These are phyloP conservation scores for Spatholobus suberectus DNA, from an alignment of 306 rosid species.

Conservation along the genomic window DNA sequence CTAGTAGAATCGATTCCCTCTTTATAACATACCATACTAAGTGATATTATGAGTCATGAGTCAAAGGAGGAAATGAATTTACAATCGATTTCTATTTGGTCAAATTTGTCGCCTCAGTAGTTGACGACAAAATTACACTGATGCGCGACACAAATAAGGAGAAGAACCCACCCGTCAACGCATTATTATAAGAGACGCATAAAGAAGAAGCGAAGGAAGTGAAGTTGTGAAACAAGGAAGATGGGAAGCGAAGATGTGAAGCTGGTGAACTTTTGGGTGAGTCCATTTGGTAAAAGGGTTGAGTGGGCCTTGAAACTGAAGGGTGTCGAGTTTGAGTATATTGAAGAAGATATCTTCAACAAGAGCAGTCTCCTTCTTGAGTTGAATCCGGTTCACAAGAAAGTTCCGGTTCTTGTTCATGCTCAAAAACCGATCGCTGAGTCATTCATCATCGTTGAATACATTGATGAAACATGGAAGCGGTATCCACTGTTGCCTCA, in stretches of 20 bases:
- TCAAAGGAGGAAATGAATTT: too few relatives aligned
- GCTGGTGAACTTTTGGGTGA: constrained; percentile 34
- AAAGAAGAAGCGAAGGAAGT: background rate
- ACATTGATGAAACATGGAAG: constrained; percentile 42
- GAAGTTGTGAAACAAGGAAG: background rate
- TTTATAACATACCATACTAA: too few relatives aligned
- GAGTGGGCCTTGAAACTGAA: constrained; percentile 46
- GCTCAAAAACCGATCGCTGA: constrained; percentile 7
- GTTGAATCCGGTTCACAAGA: constrained; percentile 45
- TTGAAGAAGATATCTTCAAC: constrained; percentile 50
- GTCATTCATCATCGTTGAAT: constrained; percentile 48
- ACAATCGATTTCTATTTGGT: too few relatives aligned
- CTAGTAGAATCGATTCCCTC: too few relatives aligned
- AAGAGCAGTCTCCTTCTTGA: constrained; percentile 44
- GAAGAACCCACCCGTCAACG: too few relatives aligned
- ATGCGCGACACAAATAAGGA: too few relatives aligned
- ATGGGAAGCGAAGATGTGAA: constrained; percentile 44
- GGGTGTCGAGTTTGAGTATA: constrained; percentile 38
- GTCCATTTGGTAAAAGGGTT: constrained; percentile 41
- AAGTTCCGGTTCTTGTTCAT: constrained; percentile 42
- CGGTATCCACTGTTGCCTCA: constrained; percentile 43
- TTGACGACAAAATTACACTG: too few relatives aligned
- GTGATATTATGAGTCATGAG: too few relatives aligned
- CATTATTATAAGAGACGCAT: too few relatives aligned
- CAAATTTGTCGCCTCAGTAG: too few relatives aligned